phyloP scores from a whole-genome alignment of 768 basidiomycete genomes.

The Naganishia friedmannii region DNA sequence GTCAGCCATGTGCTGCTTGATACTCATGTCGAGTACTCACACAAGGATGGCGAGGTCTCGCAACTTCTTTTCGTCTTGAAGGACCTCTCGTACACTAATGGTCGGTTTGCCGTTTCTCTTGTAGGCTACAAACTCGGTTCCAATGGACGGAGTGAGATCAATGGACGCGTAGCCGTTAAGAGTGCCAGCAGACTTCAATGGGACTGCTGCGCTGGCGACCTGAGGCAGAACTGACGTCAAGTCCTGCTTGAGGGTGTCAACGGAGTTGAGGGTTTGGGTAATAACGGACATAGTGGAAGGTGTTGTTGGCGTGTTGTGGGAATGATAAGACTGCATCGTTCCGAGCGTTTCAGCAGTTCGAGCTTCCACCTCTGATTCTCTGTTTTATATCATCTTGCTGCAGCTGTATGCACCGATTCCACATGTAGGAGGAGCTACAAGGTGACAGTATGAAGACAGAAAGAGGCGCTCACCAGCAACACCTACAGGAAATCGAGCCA shows the following conservation, averaged over 20 bases:
- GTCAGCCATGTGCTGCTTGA: background rate
- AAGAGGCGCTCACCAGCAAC: too few species aligned
- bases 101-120: slow-evolving; percentile 33
- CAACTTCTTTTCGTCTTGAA: slow-evolving; percentile 33
- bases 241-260: slow-evolving; percentile 2
- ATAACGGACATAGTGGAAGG: background rate
- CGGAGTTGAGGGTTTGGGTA: background rate
- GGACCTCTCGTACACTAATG: slow-evolving; percentile 32
- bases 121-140: slow-evolving; percentile 56
- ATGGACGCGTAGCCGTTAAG: slow-evolving; percentile 37
- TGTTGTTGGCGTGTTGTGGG: too few species aligned
- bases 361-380: background rate
- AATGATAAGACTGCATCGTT: too few species aligned
- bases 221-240: background rate
- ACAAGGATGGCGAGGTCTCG: slow-evolving; percentile 38
- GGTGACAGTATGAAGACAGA: too few species aligned
- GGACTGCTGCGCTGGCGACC: background rate
- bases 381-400: background rate
- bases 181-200: slow-evolving; percentile 28
- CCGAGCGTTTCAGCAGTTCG: too few species aligned
- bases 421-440: too few species aligned
- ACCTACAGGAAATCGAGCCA: too few species aligned
- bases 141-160: slow-evolving; percentile 58
- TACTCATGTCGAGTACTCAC: slow-evolving; percentile 31
- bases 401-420: too few species aligned